Evolutionary conservation across 2,329 filamentous ascomycete species (phyloP).

Genomic region (Aspergillus sp.): DNA sequence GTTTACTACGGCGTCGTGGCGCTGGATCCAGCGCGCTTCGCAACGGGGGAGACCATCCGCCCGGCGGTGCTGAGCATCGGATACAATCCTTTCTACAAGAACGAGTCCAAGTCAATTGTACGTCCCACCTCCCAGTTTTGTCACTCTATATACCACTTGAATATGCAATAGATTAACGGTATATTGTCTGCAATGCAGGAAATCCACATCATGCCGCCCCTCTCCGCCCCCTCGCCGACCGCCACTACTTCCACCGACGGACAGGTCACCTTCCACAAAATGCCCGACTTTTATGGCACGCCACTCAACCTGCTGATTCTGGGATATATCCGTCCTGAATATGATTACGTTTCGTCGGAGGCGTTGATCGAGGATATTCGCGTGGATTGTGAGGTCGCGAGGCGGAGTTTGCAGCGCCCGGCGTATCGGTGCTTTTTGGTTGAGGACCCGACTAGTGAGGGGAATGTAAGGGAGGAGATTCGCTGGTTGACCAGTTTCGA

Average conservation of each 20-base stretch:
- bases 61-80: slow-evolving; percentile 94
- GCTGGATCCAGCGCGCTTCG: slow-evolving; percentile 54
- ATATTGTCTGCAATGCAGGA: slow-evolving; percentile 49
- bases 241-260: slow-evolving; percentile 24
- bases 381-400: slow-evolving; percentile 82
- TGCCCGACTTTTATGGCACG: slow-evolving; percentile 79
- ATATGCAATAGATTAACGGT: too few relatives aligned
- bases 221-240: slow-evolving; percentile 50
- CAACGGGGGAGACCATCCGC: slow-evolving; percentile 54
- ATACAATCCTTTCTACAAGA: slow-evolving; percentile 97
- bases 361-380: slow-evolving; percentile 85
- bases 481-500: slow-evolving; percentile 39
- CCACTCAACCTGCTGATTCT: slow-evolving; percentile 77
- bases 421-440: slow-evolving; percentile 56
- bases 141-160: background rate
- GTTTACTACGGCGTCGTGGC: slow-evolving; percentile 94
- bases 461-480: slow-evolving; percentile 34
- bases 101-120: slow-evolving; percentile 75
- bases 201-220: slow-evolving; percentile 82
- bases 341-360: slow-evolving; percentile 82
- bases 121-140: slow-evolving; percentile 22
- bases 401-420: slow-evolving; percentile 67
- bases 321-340: slow-evolving; percentile 86
- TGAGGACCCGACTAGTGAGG: slow-evolving; percentile 33
- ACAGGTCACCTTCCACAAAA: slow-evolving; percentile 41